Evolutionary conservation across 257 asterid genomes (phyloP), one percentile per base, ranked within the genome.

Genomic region (Oldenlandia corymbosa): DNA sequence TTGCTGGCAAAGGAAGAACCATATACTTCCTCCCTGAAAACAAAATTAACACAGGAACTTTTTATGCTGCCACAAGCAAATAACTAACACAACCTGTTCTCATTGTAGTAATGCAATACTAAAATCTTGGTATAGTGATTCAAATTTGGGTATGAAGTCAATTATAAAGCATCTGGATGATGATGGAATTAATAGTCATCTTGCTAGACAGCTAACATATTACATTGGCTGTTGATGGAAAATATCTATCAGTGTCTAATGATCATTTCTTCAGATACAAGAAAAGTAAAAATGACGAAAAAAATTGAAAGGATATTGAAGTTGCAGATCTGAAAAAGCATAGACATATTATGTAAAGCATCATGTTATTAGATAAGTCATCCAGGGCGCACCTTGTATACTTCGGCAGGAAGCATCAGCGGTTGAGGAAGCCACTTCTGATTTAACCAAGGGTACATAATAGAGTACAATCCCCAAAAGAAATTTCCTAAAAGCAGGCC

Each of bases 331-430:
- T n/a, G n/a, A n/a, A n/a, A n/a, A n/a, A n/a, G n/a, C n/a, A n/a
- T n/a, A n/a, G n/a, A n/a, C n/a, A n/a, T n/a, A n/a, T n/a, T n/a
- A n/a, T n/a, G n/a, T n/a, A n/a, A n/a, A n/a, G n/a, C n/a, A n/a
- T n/a, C n/a, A n/a, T n/a, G n/a, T n/a, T n/a, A n/a, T n/a, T n/a
- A n/a, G n/a, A n/a, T n/a, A n/a, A 17, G 4, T 10, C 26, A 60
- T 21, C 24, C 68, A 65, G 58, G 48, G 71, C 99, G n/a, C n/a
- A n/a, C 99, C 97, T 85, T 93, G 78, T 87, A 81, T 45, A 90
- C 90, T 82, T 92, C 99, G 76, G 97, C 83, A 49, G 99, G 97
- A 81, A 93, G 97, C 66, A 93, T 79, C 63, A 93, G 72, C 56
- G 97, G 97, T 62, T 84, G 91, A 69, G 99, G 97, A 71, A 93